These are phyloP conservation scores for Cyclocybe aegerita DNA, from an alignment of 768 basidiomycete genomes.

Conservation along the genomic window DNA sequence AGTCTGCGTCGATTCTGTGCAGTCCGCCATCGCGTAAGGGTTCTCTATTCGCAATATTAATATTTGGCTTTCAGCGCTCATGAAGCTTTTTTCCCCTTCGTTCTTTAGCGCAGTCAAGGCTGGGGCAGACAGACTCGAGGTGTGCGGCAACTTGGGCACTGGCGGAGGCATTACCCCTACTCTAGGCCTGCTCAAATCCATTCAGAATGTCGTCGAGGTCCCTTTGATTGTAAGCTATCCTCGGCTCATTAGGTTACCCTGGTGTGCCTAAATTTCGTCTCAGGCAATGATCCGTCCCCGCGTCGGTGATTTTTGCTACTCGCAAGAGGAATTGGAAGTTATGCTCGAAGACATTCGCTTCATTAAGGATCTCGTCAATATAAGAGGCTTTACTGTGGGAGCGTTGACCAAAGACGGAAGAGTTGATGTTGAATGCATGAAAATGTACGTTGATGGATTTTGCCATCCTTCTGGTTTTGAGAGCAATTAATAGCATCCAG, in stretches of 20 bases:
- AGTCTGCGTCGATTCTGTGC: slow-evolving; percentile 27
- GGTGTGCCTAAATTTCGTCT: slow-evolving; percentile 2
- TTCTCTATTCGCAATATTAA: not conserved
- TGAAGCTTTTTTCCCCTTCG: not conserved
- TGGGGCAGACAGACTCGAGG: slow-evolving; percentile 75
- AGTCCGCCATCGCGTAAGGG: slow-evolving; percentile 25
- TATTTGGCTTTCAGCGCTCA: not conserved
- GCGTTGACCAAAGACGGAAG: slow-evolving; percentile 54
- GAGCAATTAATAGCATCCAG: slow-evolving; percentile 26
- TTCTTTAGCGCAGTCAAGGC: slow-evolving; percentile 59
- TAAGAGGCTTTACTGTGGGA: slow-evolving; percentile 70
- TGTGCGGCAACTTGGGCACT: slow-evolving; percentile 66
- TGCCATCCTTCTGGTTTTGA: not conserved
- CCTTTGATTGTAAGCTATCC: slow-evolving; percentile 63
- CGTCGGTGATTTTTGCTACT: slow-evolving; percentile 77
- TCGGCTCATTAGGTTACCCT: not conserved
- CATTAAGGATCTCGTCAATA: slow-evolving; percentile 52
- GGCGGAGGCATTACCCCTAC: slow-evolving; percentile 87
- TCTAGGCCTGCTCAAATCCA: slow-evolving; percentile 64
- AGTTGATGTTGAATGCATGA: slow-evolving; percentile 59
- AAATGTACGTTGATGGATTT: slow-evolving; percentile 38
- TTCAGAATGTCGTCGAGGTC: slow-evolving; percentile 47
- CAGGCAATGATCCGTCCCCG: slow-evolving; percentile 84
- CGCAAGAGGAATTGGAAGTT: slow-evolving; percentile 60
- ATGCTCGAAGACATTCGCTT: slow-evolving; percentile 72